Conservation (phyloP, 2,329 filamentous ascomycete species). For the Coniochaeta sp. region DNA sequence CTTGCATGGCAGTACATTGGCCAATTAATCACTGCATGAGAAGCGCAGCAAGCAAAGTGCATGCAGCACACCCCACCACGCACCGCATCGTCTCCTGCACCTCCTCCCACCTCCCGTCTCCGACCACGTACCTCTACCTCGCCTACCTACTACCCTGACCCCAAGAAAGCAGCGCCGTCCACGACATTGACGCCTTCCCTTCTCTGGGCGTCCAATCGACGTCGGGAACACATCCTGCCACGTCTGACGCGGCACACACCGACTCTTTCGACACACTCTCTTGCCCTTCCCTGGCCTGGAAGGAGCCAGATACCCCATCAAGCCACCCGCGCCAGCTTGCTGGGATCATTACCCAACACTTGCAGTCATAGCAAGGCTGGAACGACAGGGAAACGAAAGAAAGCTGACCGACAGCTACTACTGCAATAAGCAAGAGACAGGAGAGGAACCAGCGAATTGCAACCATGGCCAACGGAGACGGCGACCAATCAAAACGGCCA, state of each 20-base stretch:
- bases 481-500: conserved; percentile 52
- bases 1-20: background rate
- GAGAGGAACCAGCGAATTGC: background rate
- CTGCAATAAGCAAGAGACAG: conserved; percentile 1
- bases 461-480: conserved; percentile 36
- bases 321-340: background rate
- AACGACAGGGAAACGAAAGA: background rate
- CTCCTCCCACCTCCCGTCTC: background rate
- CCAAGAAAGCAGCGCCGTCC: background rate
- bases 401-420: background rate
- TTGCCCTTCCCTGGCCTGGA: background rate
- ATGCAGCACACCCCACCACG: conserved; percentile 1
- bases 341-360: too few relatives aligned
- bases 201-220: background rate
- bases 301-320: background rate
- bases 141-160: too few relatives aligned
- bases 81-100: too few relatives aligned
- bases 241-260: background rate
- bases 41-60: background rate
- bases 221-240: background rate
- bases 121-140: background rate
- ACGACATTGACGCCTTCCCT: background rate
- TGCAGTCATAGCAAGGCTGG: background rate
- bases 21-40: background rate
- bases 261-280: background rate